Conservation (phyloP, 2,329 filamentous ascomycete species). For the Penicillium hesseltinei region DNA sequence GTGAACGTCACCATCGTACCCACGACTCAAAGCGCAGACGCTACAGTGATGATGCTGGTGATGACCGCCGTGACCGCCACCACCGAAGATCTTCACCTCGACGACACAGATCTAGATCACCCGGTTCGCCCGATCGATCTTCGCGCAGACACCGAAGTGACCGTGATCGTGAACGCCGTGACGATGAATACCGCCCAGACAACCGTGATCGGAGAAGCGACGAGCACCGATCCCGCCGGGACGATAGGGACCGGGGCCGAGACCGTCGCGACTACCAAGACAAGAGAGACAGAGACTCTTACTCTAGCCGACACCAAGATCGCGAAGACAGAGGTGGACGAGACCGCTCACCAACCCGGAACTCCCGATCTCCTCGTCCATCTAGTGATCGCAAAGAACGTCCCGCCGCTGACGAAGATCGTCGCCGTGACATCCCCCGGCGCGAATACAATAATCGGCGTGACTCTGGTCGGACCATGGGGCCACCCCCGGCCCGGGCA, state of each 20-base stretch:
- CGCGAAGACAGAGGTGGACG: constrained; percentile 26
- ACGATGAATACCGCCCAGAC: constrained; percentile 3
- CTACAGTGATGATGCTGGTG: constrained; percentile 26
- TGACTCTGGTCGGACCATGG: constrained; percentile 18
- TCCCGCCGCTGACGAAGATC: constrained; percentile 12
- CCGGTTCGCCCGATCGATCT: constrained; percentile 23
- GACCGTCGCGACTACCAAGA: constrained; percentile 21
- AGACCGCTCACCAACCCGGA: constrained; percentile 23
- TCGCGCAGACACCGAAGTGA: constrained; percentile 27
- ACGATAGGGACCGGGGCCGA: constrained; percentile 14
- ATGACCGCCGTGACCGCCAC: constrained; percentile 22
- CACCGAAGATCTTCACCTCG: constrained; percentile 24
- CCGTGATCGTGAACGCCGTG: constrained; percentile 21
- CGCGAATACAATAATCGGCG: constrained; percentile 24
- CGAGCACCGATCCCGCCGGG: constrained; percentile 11
- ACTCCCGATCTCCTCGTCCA: constrained; percentile 25
- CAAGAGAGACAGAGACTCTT: constrained; percentile 21
- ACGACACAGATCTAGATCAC: constrained; percentile 27
- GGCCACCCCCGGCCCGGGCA: constrained; percentile 10
- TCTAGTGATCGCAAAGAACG: constrained; percentile 13
- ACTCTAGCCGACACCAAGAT: constrained; percentile 22
- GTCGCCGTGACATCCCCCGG: constrained; percentile 20
- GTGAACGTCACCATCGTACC: constrained; percentile 22
- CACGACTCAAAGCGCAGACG: constrained; percentile 25
- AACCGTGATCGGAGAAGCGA: constrained; percentile 15